These are phyloP conservation scores for Boletus rubescentipes DNA, from an alignment of 768 basidiomycete genomes.

Conservation along the genomic window DNA sequence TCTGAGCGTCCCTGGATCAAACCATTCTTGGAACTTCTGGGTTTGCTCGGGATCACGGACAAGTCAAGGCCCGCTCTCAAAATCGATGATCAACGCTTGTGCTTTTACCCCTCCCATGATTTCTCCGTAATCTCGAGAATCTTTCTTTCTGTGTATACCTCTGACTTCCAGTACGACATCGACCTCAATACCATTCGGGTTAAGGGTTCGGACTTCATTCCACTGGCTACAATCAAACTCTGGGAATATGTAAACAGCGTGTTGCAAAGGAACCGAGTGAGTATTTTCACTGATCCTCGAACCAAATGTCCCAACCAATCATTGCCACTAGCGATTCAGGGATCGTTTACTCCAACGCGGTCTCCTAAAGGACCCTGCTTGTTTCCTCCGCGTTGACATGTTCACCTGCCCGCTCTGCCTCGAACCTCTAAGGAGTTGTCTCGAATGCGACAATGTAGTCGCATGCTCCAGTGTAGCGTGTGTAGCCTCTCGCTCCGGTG, in stretches of 20 bases:
- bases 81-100: slow-evolving; percentile 1
- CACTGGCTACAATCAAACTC: slow-evolving; percentile 1
- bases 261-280: slow-evolving; percentile 7
- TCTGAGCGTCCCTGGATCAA: slow-evolving; percentile 1
- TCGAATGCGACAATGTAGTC: slow-evolving; percentile 11
- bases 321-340: slow-evolving; percentile 9
- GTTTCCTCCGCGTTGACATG: slow-evolving; percentile 9
- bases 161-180: slow-evolving; percentile 1
- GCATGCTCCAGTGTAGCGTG: background rate
- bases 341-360: slow-evolving; percentile 1
- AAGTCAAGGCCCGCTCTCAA: background rate
- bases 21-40: slow-evolving; percentile 13
- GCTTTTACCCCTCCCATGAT: slow-evolving; percentile 15
- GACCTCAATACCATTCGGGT: slow-evolving; percentile 1
- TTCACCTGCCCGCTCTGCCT: slow-evolving; percentile 15
- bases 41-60: slow-evolving; percentile 2
- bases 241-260: slow-evolving; percentile 5
- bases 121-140: slow-evolving; percentile 10
- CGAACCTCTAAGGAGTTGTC: background rate
- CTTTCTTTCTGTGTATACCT: slow-evolving; percentile 11
- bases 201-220: background rate
- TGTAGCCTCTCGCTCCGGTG: background rate
- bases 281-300: background rate
- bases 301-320: background rate
- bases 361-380: background rate